Evolutionary conservation across 371 early-diverging fungal genomes (phyloP).

Genomic region (Rhizopus arrhizus): DNA sequence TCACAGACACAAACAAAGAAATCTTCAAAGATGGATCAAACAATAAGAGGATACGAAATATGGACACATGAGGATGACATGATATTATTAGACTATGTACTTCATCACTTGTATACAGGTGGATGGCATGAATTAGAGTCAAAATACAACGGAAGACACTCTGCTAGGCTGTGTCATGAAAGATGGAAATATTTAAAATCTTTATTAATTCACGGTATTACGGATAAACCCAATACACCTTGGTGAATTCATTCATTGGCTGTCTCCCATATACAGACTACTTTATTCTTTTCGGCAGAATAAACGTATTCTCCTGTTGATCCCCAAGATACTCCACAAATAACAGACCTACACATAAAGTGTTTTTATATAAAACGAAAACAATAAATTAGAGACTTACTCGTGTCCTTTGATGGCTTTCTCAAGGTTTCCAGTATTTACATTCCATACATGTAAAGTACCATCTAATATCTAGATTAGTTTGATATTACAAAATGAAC

Average conservation of each 20-base stretch:
- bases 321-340: conserved; percentile 70
- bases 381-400: conserved; percentile 36
- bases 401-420: conserved; percentile 54
- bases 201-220: conserved; percentile 26
- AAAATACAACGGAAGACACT: conserved; percentile 28
- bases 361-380: background rate
- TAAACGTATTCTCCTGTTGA: conserved; percentile 61
- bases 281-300: conserved; percentile 76
- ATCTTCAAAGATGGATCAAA: conserved; percentile 39
- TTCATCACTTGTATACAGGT: conserved; percentile 26
- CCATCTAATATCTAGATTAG: conserved; percentile 60
- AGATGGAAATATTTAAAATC: conserved; percentile 26
- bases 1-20: background rate
- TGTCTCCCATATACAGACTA: conserved; percentile 60
- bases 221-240: conserved; percentile 22
- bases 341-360: conserved; percentile 39
- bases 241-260: conserved; percentile 7
- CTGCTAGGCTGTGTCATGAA: conserved; percentile 32
- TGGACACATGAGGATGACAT: conserved; percentile 38
- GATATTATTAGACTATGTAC: conserved; percentile 25
- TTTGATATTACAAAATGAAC: background rate
- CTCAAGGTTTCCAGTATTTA: conserved; percentile 53
- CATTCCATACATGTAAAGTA: conserved; percentile 76
- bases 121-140: conserved; percentile 30
- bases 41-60: conserved; percentile 45